phyloP scores from a whole-genome alignment of 1,284 basidiomycete species.

The Cryptococcus floricola region DNA sequence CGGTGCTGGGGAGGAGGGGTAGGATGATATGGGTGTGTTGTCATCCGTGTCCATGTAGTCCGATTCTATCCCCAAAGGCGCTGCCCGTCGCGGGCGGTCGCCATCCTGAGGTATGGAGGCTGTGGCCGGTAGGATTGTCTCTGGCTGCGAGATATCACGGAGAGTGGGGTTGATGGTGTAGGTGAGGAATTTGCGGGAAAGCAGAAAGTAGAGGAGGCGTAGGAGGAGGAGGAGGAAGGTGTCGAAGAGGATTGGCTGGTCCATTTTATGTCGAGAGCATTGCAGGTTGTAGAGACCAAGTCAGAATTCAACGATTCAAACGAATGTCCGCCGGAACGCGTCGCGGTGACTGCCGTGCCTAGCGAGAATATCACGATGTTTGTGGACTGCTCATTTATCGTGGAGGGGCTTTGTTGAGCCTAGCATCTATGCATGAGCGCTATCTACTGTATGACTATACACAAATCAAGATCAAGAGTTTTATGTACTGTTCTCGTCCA shows the following conservation, averaged over 20 bases:
- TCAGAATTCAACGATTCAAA: not conserved
- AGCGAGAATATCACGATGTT: too few relatives aligned
- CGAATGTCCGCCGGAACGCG: not conserved
- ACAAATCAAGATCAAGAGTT: too few relatives aligned
- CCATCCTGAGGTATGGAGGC: not conserved
- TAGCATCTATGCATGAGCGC: too few relatives aligned
- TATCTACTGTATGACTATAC: too few relatives aligned
- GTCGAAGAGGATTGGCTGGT: conserved; percentile 38
- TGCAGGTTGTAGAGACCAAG: too few relatives aligned
- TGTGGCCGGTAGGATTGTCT: conserved; percentile 15
- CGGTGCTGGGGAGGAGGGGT: conserved; percentile 13
- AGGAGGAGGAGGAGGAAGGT: conserved; percentile 37
- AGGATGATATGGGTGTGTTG: conserved; percentile 10
- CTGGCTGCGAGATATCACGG: conserved; percentile 36
- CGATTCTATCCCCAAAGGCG: not conserved
- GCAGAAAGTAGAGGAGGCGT: conserved; percentile 38
- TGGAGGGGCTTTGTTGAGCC: too few relatives aligned
- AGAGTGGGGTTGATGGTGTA: conserved; percentile 42
- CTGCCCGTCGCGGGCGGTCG: not conserved
- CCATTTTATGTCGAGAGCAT: too few relatives aligned
- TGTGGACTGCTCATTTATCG: too few relatives aligned
- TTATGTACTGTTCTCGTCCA: not conserved
- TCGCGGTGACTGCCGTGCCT: not conserved
- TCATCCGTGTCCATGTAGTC: conserved; percentile 16
- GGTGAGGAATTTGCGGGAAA: conserved; percentile 43